Base-by-base conservation (phyloP, 192 early-diverging fungal species). In the Mortierella hygrophila region DNA sequence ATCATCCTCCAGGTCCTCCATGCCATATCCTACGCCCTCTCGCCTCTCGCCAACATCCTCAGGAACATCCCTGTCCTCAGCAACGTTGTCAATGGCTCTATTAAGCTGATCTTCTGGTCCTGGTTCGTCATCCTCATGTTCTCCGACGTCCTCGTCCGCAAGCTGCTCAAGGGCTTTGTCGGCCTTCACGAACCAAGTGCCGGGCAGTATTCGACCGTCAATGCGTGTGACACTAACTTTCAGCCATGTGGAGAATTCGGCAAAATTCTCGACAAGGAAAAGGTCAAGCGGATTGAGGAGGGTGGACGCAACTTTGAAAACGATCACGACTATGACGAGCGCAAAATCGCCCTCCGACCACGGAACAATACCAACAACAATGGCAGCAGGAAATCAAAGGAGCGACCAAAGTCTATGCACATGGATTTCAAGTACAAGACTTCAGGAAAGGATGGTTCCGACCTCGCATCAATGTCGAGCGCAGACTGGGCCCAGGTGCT, bases 221-320 rank as follows among this genome's bases (percentile, higher is more conserved):
- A 88, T 74, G 87, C 87, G 35, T 88, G 81, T 41, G 87, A 88
- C 54, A 80, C 81, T 10, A 83, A 88, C 26, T 88, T 88, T 63
- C 87, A 88, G 26, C 87, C 87, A 7, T 88, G 81, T 70, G 87
- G 87, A 23, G 71, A 80, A 47, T 88, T 88, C 74, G 87, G 82
- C n/a, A 83, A 88, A 47, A 49, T 74, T 20, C 71, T 83, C 21
- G 82, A 83, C 75, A 54, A 75, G 79, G 87, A 81, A 83, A 83
- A 80, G 54, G 72, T 83, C 29, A 63, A 26, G 16, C 77, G 80
- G 40, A 86, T 86, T 29, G 84, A 86, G 35, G 84, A 80, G 29
- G 84, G 84, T 7, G 84, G 84, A 63, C 75, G 68, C 35, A 75
- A 86, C 72, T 86, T 86, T 78, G 79, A 80, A 42, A 75, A 75